Evolutionary conservation across 352 stramenopile genomes (phyloP).

Genomic region (Blastocystis hominis): DNA sequence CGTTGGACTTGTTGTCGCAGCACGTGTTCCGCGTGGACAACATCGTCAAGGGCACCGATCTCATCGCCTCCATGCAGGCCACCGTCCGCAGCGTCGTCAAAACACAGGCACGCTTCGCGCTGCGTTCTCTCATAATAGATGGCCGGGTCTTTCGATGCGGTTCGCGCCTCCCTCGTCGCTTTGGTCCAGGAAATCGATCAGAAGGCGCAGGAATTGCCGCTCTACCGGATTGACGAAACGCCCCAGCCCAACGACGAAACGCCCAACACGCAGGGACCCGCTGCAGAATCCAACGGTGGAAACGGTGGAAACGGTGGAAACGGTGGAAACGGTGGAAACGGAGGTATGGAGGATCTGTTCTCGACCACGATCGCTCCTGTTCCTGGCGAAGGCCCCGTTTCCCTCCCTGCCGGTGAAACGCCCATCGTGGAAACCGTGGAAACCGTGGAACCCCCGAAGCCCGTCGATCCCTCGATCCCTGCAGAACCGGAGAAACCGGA

Average conservation of each 20-base stretch:
- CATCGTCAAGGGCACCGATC: neutral
- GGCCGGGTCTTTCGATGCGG: slow-evolving; percentile 9
- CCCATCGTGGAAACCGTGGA: neutral
- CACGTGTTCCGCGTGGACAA: slow-evolving; percentile 9
- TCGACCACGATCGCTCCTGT: neutral
- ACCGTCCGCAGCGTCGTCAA: neutral
- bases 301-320: no score
- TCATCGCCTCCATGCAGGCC: neutral
- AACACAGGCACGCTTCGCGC: neutral
- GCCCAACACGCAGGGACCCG: neutral
- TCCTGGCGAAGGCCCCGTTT: neutral
- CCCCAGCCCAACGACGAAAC: neutral
- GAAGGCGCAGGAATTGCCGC: neutral
- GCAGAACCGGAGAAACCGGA: neutral
- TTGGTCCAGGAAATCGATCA: neutral
- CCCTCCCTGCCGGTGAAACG: no score
- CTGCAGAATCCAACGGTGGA: neutral
- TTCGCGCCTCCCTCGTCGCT: neutral
- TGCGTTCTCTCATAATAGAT: neutral
- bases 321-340: no score
- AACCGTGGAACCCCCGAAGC: neutral
- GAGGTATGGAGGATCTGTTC: no score
- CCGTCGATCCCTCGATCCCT: neutral
- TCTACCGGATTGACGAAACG: neutral
- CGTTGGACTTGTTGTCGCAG: neutral